Conservation (phyloP, 768 basidiomycete species). For the Hericium coralloides region DNA sequence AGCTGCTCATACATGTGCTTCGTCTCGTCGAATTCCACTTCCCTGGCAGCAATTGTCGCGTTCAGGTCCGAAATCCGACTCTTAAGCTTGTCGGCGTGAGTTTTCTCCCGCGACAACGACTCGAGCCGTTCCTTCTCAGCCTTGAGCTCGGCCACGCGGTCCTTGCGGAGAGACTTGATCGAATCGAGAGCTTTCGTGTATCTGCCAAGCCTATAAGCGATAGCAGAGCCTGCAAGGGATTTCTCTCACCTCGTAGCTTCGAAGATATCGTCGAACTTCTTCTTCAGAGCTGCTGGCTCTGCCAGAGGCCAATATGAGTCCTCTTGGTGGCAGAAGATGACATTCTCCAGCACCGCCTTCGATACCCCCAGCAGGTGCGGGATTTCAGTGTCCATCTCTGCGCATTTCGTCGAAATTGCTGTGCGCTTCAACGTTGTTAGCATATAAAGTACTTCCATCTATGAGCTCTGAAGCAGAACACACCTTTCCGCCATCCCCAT, state of each 20-base stretch:
- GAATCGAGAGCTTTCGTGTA: constrained; percentile 95
- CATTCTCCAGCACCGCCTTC: constrained; percentile 97
- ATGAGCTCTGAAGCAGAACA: constrained; percentile 13
- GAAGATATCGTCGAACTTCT: constrained; percentile 99
- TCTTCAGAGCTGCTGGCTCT: constrained; percentile 86
- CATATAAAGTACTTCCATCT: neutral
- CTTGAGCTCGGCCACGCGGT: constrained; percentile 84
- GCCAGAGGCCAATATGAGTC: constrained; percentile 97
- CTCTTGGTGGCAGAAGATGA: constrained; percentile 99
- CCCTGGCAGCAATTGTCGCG: constrained; percentile 54
- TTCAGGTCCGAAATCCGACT: constrained; percentile 54
- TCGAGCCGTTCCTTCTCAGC: constrained; percentile 84
- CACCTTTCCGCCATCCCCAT: constrained; percentile 77
- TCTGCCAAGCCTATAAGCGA: constrained; percentile 29
- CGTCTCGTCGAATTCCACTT: constrained; percentile 64
- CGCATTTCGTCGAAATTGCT: constrained; percentile 93
- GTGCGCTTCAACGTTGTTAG: constrained; percentile 44
- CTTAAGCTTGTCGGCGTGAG: constrained; percentile 77
- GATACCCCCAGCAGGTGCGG: constrained; percentile 91
- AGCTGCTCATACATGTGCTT: constrained; percentile 57
- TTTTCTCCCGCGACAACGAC: constrained; percentile 71
- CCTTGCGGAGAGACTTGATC: constrained; percentile 86
- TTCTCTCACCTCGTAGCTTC: constrained; percentile 80
- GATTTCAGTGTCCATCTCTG: constrained; percentile 92
- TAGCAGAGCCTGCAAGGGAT: neutral